phyloP scores from a whole-genome alignment of 768 basidiomycete genomes.

The Rhizopogon salebrosus region DNA sequence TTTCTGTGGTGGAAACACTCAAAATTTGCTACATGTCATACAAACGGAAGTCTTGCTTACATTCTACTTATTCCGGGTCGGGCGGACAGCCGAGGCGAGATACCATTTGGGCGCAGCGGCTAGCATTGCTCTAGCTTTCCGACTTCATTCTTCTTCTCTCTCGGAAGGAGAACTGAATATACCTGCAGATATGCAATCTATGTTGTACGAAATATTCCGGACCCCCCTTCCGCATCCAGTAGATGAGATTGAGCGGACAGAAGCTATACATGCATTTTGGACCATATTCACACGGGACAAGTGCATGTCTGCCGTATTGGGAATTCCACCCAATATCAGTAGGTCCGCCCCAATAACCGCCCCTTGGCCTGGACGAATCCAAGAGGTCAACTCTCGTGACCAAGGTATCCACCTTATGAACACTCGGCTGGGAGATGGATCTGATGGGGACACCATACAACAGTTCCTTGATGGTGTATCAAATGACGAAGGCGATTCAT shows the following conservation, averaged over 20 bases:
- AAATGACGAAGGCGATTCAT: neutral
- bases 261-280: constrained; percentile 37
- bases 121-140: constrained; percentile 39
- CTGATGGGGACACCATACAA: constrained; percentile 6
- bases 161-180: neutral
- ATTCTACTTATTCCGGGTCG: constrained; percentile 59
- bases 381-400: neutral
- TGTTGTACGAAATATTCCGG: neutral
- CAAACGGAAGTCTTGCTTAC: constrained; percentile 63
- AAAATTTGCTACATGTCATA: constrained; percentile 44
- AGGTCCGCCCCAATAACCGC: constrained; percentile 30
- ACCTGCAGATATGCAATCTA: neutral
- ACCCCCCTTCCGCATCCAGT: constrained; percentile 24
- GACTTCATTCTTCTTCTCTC: constrained; percentile 33
- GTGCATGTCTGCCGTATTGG: constrained; percentile 24
- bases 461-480: constrained; percentile 13
- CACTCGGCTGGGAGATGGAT: constrained; percentile 4
- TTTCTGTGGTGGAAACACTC: constrained; percentile 29
- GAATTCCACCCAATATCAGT: constrained; percentile 23
- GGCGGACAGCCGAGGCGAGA: constrained; percentile 56
- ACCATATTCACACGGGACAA: constrained; percentile 29
- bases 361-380: constrained; percentile 33
- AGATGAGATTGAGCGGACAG: constrained; percentile 30
- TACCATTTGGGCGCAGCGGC: constrained; percentile 46
- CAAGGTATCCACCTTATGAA: constrained; percentile 11